Percentiles rank a stretch among this genome's conserved stretches.
These are phyloP conservation scores for Jackrogersella minutella DNA, from an alignment of 495 filamentous ascomycete species.

Conservation along the genomic window DNA sequence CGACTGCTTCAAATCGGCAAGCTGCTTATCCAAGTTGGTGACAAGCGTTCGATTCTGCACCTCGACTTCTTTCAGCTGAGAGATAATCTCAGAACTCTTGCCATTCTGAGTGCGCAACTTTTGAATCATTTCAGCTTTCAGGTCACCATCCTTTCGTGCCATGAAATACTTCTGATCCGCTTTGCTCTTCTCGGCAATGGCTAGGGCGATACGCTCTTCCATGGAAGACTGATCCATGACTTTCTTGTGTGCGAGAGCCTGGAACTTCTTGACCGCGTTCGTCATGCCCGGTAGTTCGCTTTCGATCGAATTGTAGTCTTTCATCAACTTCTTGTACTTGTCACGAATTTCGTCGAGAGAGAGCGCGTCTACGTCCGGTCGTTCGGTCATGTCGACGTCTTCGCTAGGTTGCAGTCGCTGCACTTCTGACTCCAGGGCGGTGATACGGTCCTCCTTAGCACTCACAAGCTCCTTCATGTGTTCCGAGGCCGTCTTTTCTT, in stretches of 20 bases:
- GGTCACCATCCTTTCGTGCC: slow-evolving; percentile 91
- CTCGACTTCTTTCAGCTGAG: slow-evolving; percentile 91
- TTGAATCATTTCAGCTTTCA: slow-evolving; percentile 76
- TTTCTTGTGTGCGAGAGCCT: slow-evolving; percentile 83
- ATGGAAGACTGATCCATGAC: slow-evolving; percentile 74
- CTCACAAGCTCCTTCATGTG: slow-evolving; percentile 82
- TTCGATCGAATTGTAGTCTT: slow-evolving; percentile 81
- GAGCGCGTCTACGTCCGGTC: slow-evolving; percentile 61
- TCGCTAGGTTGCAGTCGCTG: slow-evolving; percentile 68
- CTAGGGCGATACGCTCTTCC: slow-evolving; percentile 79
- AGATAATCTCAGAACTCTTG: slow-evolving; percentile 92
- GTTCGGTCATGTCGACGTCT: slow-evolving; percentile 53
- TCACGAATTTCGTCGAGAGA: slow-evolving; percentile 72
- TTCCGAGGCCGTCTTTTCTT: slow-evolving; percentile 69
- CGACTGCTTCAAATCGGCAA: slow-evolving; percentile 79
- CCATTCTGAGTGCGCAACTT: slow-evolving; percentile 79
- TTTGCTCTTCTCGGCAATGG: slow-evolving; percentile 89
- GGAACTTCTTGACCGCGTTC: slow-evolving; percentile 84
- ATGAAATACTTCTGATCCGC: slow-evolving; percentile 98
- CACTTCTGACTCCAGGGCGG: slow-evolving; percentile 80
- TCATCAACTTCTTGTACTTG: slow-evolving; percentile 76
- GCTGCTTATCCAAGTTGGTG: slow-evolving; percentile 89
- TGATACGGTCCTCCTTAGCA: slow-evolving; percentile 76
- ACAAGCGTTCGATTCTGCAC: slow-evolving; percentile 65
- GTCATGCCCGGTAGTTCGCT: slow-evolving; percentile 88